These are phyloP conservation scores for Yamadazyma sp. DNA, from an alignment of 1,139 yeast species.

Conservation along the genomic window DNA sequence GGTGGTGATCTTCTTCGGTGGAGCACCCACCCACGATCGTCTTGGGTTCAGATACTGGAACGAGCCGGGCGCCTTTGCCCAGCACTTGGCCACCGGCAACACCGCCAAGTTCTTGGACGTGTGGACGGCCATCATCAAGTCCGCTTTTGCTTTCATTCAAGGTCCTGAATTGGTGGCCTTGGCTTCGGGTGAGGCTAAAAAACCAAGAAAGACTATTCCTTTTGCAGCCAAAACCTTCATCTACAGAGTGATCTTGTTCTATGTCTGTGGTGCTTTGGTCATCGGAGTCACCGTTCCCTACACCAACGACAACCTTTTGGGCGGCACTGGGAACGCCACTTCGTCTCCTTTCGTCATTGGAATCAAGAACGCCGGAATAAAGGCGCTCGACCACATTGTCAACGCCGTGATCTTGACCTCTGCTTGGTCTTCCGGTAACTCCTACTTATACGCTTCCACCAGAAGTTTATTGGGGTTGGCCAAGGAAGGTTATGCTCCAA, in stretches of 20 bases:
- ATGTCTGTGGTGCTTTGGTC: conserved; percentile 42
- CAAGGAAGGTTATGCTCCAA: conserved; percentile 49
- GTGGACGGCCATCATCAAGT: conserved; percentile 29
- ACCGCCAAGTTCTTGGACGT: conserved; percentile 28
- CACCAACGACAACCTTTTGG: conserved; percentile 34
- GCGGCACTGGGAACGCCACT: conserved; percentile 40
- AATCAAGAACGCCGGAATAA: conserved; percentile 48
- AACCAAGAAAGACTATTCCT: conserved; percentile 49
- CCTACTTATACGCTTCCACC: conserved; percentile 40
- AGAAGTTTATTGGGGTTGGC: conserved; percentile 50
- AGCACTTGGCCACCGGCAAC: conserved; percentile 19
- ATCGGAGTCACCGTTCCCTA: conserved; percentile 49
- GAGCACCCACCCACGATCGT: conserved; percentile 24
- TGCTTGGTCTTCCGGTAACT: conserved; percentile 55
- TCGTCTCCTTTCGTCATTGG: conserved; percentile 58
- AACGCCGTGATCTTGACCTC: conserved; percentile 52
- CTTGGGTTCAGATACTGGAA: conserved; percentile 33
- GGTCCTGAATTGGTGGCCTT: conserved; percentile 52
- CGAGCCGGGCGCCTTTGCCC: conserved; percentile 26
- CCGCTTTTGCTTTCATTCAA: conserved; percentile 35
- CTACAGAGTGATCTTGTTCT: conserved; percentile 44
- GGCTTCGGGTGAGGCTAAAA: conserved; percentile 48
- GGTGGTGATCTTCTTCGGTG: conserved; percentile 32
- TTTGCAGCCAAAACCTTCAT: conserved; percentile 49
- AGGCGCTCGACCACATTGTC: conserved; percentile 48